Conservation (phyloP, 257 asterid genomes). For the Fraxinus americana region DNA sequence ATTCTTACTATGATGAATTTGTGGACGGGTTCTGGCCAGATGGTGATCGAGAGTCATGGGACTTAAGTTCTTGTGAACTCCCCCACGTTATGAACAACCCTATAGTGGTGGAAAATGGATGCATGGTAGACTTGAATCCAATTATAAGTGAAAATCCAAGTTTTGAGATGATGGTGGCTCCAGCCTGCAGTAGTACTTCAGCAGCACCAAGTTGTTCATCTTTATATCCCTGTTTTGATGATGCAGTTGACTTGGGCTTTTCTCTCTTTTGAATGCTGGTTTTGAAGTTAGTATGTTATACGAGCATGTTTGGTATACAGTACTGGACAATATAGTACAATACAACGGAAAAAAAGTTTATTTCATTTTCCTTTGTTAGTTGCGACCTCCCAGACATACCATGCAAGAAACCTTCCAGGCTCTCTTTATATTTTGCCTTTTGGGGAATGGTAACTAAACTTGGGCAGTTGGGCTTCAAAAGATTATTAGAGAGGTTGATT, state of each 20-base stretch:
- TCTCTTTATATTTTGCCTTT: not conserved
- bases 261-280: constrained; percentile 39
- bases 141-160: constrained; percentile 17
- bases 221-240: constrained; percentile 49
- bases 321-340: not conserved
- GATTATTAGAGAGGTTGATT: not conserved
- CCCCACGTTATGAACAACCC: constrained; percentile 55
- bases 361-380: too few species aligned
- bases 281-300: not conserved
- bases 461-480: not conserved
- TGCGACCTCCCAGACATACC: not conserved
- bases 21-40: constrained; percentile 40
- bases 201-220: constrained; percentile 42
- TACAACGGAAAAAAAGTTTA: not conserved
- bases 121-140: constrained; percentile 24
- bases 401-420: not conserved
- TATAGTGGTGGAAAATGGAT: constrained; percentile 26
- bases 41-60: constrained; percentile 46
- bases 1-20: constrained; percentile 22
- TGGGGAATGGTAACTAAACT: not conserved
- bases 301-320: not conserved
- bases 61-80: constrained; percentile 58
- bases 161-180: constrained; percentile 35
- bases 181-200: constrained; percentile 8
- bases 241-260: constrained; percentile 52